Evolutionary conservation across 1,284 basidiomycete genomes (phyloP).

Genomic region (Ceratobasidium papillatum): DNA sequence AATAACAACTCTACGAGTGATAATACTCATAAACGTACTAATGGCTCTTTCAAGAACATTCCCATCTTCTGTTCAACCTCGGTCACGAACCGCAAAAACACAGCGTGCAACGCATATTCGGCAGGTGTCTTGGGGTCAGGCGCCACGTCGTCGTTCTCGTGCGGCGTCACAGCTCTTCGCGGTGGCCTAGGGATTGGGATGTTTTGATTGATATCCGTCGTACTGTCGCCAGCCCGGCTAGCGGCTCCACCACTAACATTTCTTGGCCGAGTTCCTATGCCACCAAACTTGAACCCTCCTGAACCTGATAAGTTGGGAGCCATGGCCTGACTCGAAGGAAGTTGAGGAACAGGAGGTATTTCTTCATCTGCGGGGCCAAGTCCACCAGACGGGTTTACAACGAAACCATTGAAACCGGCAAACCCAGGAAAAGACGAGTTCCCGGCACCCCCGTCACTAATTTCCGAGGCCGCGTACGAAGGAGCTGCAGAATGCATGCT

Average conservation of each 20-base stretch:
- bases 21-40: constrained; percentile 59
- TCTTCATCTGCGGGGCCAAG: constrained; percentile 33
- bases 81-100: constrained; percentile 85
- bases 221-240: constrained; percentile 31
- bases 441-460: constrained; percentile 37
- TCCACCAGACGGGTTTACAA: background rate
- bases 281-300: constrained; percentile 61
- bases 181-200: constrained; percentile 39
- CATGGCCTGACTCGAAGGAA: constrained; percentile 25
- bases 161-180: constrained; percentile 24
- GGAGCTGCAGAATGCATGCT: constrained; percentile 42
- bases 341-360: constrained; percentile 41
- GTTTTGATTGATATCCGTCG: constrained; percentile 34
- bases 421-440: constrained; percentile 26
- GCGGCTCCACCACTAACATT: constrained; percentile 13
- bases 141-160: constrained; percentile 30
- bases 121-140: constrained; percentile 66
- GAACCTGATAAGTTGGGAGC: background rate
- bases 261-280: constrained; percentile 59
- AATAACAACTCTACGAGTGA: background rate
- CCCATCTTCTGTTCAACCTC: constrained; percentile 81
- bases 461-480: constrained; percentile 43
- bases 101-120: constrained; percentile 85
- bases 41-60: constrained; percentile 69
- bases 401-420: constrained; percentile 35